Base-by-base conservation (phyloP, 805 yeast genomes). In the Pichia thaimueangensis region DNA sequence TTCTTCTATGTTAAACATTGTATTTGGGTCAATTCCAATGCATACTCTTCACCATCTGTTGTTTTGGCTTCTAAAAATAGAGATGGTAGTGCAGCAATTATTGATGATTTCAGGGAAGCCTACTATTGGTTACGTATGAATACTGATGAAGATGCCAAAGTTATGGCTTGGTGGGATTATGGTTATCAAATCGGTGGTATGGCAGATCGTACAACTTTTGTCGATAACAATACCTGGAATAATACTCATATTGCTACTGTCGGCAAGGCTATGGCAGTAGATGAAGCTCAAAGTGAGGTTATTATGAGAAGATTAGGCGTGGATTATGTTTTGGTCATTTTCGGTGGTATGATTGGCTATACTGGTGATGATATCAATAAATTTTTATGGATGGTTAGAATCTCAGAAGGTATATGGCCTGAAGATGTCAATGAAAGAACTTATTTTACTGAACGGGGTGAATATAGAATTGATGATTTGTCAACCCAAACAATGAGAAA, bases 111-210 rank as follows among this genome's bases (percentile, higher is more conserved):
- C 72, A 80, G 99, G 67, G 99, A 93, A 71, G 98, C 97, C 10
- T 93, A 93, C 70, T 93, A 91, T 64, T 93, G 98, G 98, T 71
- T 93, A 55, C 80, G 98, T 59, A 89, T 91, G 96, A 93, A 93
- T 68, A 93, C 98, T 1, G 80, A 85, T 3, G 96, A 93, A 62
- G 97, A 93, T 61, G 85, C 97, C 28, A 89, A 86, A 64, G 84
- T 93, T 47, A 87, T 94, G 83, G 82, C 97, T 10, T 93, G 99
- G 98, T 93, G 99, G 99, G 98, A 94, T 70, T 94, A 94, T 60
- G 99, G 99, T 42, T 93, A 93, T 66, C 99, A 93, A 70, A 93
- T 93, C 57, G 98, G 98, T 55, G 99, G 99, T 49, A 93, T 93
- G 97, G 98, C 98, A 35, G 98, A 93, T 67, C 79, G 99, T 60